Evolutionary conservation across 768 basidiomycete genomes (phyloP).

Genomic region (Hypholoma sublateritium): DNA sequence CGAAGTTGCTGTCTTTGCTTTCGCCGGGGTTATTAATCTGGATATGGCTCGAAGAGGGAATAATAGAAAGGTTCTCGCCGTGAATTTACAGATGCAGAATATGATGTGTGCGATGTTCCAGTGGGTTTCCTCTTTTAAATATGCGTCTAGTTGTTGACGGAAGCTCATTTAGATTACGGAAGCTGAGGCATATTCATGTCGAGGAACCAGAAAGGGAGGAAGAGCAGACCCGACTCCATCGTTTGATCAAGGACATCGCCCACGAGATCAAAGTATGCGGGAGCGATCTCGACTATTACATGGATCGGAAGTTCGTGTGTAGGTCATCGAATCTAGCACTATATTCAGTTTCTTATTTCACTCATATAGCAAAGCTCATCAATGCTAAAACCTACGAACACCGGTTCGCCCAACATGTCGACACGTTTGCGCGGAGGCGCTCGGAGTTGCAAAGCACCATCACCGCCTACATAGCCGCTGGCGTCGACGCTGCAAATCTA

Average conservation of each 20-base stretch:
- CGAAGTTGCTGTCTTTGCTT: conserved; percentile 40
- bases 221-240: conserved; percentile 26
- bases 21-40: conserved; percentile 39
- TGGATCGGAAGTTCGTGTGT: conserved; percentile 33
- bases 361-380: conserved; percentile 24
- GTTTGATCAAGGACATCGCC: conserved; percentile 24
- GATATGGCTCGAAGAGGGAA: conserved; percentile 41
- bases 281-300: conserved; percentile 37
- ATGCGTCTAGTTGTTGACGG: neutral
- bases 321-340: neutral
- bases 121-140: conserved; percentile 24
- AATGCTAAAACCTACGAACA: conserved; percentile 33
- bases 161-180: conserved; percentile 11
- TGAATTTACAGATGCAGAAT: conserved; percentile 42
- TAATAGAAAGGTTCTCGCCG: conserved; percentile 38
- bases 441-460: conserved; percentile 32
- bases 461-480: conserved; percentile 28
- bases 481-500: conserved; percentile 26
- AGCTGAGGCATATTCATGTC: conserved; percentile 9
- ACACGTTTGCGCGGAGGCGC: conserved; percentile 28
- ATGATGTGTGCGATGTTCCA: conserved; percentile 44
- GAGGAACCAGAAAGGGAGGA: conserved; percentile 23
- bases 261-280: conserved; percentile 37
- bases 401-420: conserved; percentile 28
- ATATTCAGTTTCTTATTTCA: neutral